These are phyloP conservation scores for Dothistroma septosporum DNA, from an alignment of 2,329 filamentous ascomycete genomes.

Conservation along the genomic window DNA sequence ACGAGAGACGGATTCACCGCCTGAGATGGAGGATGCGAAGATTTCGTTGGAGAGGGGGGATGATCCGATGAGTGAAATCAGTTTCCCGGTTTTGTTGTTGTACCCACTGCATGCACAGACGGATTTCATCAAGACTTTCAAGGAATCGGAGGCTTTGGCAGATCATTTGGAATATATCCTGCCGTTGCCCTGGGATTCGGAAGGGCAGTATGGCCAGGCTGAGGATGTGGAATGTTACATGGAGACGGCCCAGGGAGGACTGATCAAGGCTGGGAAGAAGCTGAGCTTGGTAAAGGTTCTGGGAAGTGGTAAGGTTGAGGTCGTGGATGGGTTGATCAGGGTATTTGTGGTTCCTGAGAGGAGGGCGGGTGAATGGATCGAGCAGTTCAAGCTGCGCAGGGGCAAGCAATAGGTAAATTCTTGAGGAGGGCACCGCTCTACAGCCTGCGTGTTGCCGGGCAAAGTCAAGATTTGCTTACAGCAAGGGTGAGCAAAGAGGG, in stretches of 20 bases:
- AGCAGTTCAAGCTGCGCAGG: slow-evolving; percentile 74
- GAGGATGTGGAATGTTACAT: slow-evolving; percentile 78
- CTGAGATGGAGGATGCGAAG: slow-evolving; percentile 80
- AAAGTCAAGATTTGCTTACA: too few species aligned
- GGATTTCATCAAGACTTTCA: slow-evolving; percentile 86
- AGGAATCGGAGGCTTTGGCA: slow-evolving; percentile 68
- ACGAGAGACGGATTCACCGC: slow-evolving; percentile 64
- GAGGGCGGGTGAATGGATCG: slow-evolving; percentile 70
- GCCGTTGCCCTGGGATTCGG: slow-evolving; percentile 78
- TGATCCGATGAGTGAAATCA: slow-evolving; percentile 66
- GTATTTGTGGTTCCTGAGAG: slow-evolving; percentile 76
- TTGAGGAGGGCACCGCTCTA: too few species aligned
- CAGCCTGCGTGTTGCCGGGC: too few species aligned
- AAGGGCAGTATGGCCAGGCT: slow-evolving; percentile 58
- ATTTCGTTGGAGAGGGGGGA: slow-evolving; percentile 68
- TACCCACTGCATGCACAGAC: slow-evolving; percentile 79
- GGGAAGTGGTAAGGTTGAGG: slow-evolving; percentile 70
- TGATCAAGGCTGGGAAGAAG: slow-evolving; percentile 89
- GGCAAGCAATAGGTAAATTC: slow-evolving; percentile 18
- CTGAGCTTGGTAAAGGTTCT: slow-evolving; percentile 71
- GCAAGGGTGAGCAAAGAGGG: too few species aligned
- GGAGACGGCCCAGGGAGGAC: slow-evolving; percentile 72
- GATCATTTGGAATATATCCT: slow-evolving; percentile 83
- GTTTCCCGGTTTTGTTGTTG: slow-evolving; percentile 75
- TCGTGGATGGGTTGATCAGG: slow-evolving; percentile 79